Evolutionary conservation across 106 monocot genomes (phyloP), one percentile per base, ranked within the genome.

Genomic region (Posidonia australis): DNA sequence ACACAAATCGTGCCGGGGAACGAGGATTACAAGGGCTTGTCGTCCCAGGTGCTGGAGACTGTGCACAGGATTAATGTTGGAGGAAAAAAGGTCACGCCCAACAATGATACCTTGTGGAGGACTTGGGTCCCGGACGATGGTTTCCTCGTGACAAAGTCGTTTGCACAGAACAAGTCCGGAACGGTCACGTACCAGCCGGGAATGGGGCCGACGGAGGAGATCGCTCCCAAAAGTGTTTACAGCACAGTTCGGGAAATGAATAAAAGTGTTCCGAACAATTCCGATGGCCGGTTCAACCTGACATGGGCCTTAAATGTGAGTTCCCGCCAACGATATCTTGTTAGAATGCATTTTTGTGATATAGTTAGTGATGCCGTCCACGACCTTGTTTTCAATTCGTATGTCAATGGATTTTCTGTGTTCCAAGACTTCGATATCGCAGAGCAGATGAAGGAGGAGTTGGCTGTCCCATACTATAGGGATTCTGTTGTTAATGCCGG

Each of bases 291-390:
- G 36, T 49, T 30, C 21, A 70, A 61, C 28, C 16, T 70, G 46
- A 46, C 47, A 5, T 70, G 70, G 70, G 29, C 2, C 18, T 61
- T 42, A 9, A 13, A 5, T 1, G 59, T 58, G 29, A 32, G 12
- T n/a, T n/a, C 43, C 20, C 19, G 24, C 2, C 45, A 59, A 13
- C 25, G 54, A 13, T 76, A 58, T 21, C 47, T 70, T 7, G 57
- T 77, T 2, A 54, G 76, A 9, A 20, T 77, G 56, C 76, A 70
- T 52, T 77, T 70, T 64, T 77, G 76, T 51, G 76, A 77, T 43
- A 42, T 77, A 2, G 76, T 69, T 16, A 77, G 76, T 45, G 3
- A 13, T 1, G 44, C 76, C 2, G 24, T 54, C 13, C 24, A 59
- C 41, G 48, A 63, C 14, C 65, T 70, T 23, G 64, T 49, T 25